Evolutionary conservation across 805 yeast genomes (phyloP), one percentile per base, ranked within the genome.

Genomic region (Yamadazyma olivae): DNA sequence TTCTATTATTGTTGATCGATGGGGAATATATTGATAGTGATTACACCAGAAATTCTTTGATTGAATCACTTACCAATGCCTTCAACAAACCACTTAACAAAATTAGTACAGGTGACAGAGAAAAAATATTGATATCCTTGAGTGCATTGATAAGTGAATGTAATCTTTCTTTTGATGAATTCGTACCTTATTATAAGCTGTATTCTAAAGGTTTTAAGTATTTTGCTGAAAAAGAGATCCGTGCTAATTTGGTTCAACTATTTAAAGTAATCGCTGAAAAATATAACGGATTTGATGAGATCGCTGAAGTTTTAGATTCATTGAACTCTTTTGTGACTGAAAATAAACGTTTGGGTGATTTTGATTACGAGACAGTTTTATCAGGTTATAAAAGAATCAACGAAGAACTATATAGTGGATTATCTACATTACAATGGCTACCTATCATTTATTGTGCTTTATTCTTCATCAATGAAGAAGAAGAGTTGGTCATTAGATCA

Each of bases 401-500:
- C 48, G 93, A 86, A 41, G 56, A 54, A 1, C 45, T 61, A 3
- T 85, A 71, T 51, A 8, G 34, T 5, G 40, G 51, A 0, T 59
- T 84, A 2, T 52, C 74, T 0, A 64, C 74, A 1, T 28, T 58
- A 3, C 87, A 87, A 48, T 93, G 98, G 98, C 45, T 75, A 7
- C 96, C 96, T 3, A 50, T 93, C 3, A 38, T 93, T 15, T 74
- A 82, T 54, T 76, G 79, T 36, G 69, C 79, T 39, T 66, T 93
- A 26, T 88, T 64, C 51, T 85, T 76, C 53, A 74, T 93, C 39
- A 78, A 79, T 38, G 95, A 87, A 49, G 79, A 79, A 24, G 81
- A 78, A 10, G 99, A 91, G 57, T 66, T 83, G 32, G 81, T 95
- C 0, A 64, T 91, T 39, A 74, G 97, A 57, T 74, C 85, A 0